Conservation (phyloP, 805 yeast species). For the Candida palmyrensis region DNA sequence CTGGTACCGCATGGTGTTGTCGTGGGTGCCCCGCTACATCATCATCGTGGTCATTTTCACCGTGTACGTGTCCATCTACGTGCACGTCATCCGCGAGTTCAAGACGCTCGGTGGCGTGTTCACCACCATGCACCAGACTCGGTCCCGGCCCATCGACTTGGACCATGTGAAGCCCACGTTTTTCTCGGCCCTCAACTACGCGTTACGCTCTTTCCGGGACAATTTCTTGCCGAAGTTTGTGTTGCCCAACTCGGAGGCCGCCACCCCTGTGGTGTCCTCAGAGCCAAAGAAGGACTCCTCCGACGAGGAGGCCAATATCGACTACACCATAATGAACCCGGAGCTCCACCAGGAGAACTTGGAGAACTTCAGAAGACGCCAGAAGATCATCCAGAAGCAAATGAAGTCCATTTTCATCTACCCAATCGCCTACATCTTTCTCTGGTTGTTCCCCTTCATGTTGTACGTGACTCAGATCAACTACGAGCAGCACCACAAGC, state of each 20-base stretch:
- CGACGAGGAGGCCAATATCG: background rate
- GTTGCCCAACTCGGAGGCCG: constrained; percentile 16
- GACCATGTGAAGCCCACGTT: constrained; percentile 23
- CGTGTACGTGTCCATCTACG: constrained; percentile 67
- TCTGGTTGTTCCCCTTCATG: constrained; percentile 81
- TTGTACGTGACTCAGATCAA: constrained; percentile 54
- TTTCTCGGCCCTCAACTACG: constrained; percentile 27
- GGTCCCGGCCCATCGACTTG: background rate
- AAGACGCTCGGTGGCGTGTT: constrained; percentile 47
- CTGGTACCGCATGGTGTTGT: constrained; percentile 68
- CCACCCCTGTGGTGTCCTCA: constrained; percentile 1
- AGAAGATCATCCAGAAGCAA: constrained; percentile 67
- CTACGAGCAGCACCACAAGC: constrained; percentile 42
- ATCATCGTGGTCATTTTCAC: constrained; percentile 57
- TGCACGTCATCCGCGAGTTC: constrained; percentile 64
- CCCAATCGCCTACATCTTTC: constrained; percentile 72
- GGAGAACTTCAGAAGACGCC: constrained; percentile 55
- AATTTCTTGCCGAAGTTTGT: constrained; percentile 21
- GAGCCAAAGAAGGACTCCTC: background rate
- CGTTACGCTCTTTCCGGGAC: constrained; percentile 17
- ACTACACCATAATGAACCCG: background rate
- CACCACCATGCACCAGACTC: constrained; percentile 21
- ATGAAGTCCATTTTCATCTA: constrained; percentile 76
- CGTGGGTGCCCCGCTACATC: constrained; percentile 79
- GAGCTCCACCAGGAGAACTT: constrained; percentile 50